A percentile compares a stretch with the other conserved stretches of the same genome.
phyloP scores from a whole-genome alignment of 164 flowering plant genomes.

The Dillenia suffruticosa region DNA sequence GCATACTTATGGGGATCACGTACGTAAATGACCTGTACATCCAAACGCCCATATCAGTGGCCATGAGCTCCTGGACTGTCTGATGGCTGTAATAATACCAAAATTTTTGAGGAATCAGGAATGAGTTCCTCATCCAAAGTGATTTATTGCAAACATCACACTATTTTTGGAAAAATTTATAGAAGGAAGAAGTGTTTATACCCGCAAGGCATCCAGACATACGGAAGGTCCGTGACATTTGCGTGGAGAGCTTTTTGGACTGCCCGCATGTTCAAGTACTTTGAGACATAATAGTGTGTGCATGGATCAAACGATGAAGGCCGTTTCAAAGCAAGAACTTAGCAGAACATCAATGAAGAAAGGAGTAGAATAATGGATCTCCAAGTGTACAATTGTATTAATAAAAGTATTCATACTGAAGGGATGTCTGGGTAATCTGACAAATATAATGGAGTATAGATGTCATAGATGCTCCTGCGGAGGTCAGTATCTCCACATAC shows the following conservation, averaged over 20 bases:
- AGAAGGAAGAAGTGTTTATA: neutral
- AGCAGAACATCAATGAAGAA: too few species aligned
- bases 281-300: constrained; percentile 11
- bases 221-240: constrained; percentile 12
- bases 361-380: too few species aligned
- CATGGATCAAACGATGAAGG: constrained; percentile 28
- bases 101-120: neutral
- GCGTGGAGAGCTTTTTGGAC: constrained; percentile 36
- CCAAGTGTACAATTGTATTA: too few species aligned
- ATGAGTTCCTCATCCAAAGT: neutral
- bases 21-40: constrained; percentile 33
- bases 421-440: too few species aligned
- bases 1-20: neutral
- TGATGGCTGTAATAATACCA: neutral
- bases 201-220: constrained; percentile 29
- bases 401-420: too few species aligned
- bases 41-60: constrained; percentile 28
- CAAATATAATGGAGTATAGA: constrained; percentile 38
- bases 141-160: too few species aligned
- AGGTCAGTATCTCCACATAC: constrained; percentile 4
- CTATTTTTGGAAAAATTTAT: too few species aligned
- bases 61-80: constrained; percentile 19
- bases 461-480: constrained; percentile 28
- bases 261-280: constrained; percentile 27
- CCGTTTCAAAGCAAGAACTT: too few species aligned